These are phyloP conservation scores for Kwoniella sp. DNA, from an alignment of 768 basidiomycete species.

Conservation along the genomic window DNA sequence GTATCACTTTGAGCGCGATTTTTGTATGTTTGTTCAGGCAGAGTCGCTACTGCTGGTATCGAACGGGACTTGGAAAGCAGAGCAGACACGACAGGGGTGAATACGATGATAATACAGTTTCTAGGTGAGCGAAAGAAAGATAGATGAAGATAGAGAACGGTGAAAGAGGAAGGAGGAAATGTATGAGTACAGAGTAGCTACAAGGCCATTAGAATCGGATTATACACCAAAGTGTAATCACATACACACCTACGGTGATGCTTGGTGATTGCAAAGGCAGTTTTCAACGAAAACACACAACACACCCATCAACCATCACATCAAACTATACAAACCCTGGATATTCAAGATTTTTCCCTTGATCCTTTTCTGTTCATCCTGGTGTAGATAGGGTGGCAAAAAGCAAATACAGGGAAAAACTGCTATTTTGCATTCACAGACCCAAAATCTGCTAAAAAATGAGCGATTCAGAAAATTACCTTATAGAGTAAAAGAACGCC, in stretches of 20 bases:
- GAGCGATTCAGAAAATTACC: constrained; percentile 8
- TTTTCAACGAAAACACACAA: constrained; percentile 10
- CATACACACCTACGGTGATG: no score
- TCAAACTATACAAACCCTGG: neutral
- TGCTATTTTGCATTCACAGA: neutral
- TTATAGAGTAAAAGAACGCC: neutral
- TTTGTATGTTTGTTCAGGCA: no score
- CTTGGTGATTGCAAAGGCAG: no score
- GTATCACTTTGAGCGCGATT: neutral
- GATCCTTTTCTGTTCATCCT: neutral
- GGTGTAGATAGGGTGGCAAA: neutral
- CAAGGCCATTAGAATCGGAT: no score
- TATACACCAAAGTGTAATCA: no score
- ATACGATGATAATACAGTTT: neutral
- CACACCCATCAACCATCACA: neutral
- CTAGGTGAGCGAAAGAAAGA: neutral
- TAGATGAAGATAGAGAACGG: neutral
- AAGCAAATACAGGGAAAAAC: neutral
- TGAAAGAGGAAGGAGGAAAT: neutral
- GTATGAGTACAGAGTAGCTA: neutral
- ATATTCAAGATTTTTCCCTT: neutral
- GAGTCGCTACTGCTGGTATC: no score
- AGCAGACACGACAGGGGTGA: neutral
- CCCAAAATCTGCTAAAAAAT: constrained; percentile 10
- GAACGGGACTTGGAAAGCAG: neutral